Base-by-base conservation (phyloP, 106 monocot genomes). In the Acorus calamus region DNA sequence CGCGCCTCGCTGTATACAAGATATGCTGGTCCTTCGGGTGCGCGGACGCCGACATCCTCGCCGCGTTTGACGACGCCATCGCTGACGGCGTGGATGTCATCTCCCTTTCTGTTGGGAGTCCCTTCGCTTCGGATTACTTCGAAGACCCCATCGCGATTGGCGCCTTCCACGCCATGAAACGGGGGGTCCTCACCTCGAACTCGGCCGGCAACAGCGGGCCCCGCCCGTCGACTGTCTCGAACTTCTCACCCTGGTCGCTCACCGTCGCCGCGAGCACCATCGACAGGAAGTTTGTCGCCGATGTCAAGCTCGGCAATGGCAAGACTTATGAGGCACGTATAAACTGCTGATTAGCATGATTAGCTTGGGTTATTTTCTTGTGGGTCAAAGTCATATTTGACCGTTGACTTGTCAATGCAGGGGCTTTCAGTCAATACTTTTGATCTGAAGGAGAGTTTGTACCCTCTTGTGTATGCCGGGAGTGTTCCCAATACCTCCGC, bases 381-480 rank as follows among this genome's bases (percentile, higher is more conserved):
- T 46, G 43, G 41, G 44, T 41, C 44, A n/a, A n/a, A n/a, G n/a
- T n/a, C n/a, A 28, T 0, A 28, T 28, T 28, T 28, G 28, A 28
- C 1, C 0, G 28, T 28, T 28, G 28, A 28, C 28, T 28, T 28
- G 28, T 28, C 3, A 57, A 4, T 47, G 47, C 10, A 57, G 49
- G 56, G 49, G 42, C 11, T 41, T 42, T 44, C 57, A 3, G 45
- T 68, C 28, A 68, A 68, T 4, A 57, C 68, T 4, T 68, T 57
- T 49, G 49, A 47, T 8, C 45, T 56, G 2, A 46, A 68, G 49
- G 10, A 68, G 2, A 57, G 3, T 56, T 56, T 64, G 72, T 63
- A 71, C 42, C 71, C 71, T 54, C 55, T 74, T 11, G 54, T 68
- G 60, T 74, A 74, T 44, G 74, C 52, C 4, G 67, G 74, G 14